Conservation (phyloP, 2,329 filamentous ascomycete species). For the Zymoseptoria ardabiliae region DNA sequence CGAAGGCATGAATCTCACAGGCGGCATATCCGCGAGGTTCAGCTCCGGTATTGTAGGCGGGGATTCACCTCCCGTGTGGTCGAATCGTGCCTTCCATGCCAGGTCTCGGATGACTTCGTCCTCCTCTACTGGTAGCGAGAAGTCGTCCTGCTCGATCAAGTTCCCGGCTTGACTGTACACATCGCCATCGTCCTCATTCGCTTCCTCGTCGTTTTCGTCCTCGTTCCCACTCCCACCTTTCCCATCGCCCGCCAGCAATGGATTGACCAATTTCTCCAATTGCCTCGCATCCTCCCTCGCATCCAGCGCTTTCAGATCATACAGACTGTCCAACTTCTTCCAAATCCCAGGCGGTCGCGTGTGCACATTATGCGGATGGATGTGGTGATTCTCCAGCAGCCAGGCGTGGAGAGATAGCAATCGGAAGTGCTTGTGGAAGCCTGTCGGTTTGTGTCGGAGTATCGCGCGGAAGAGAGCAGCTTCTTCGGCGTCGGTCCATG, state of each 20-base stretch:
- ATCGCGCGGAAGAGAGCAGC: slow-evolving; percentile 88
- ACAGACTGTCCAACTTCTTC: slow-evolving; percentile 75
- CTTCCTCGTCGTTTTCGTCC: slow-evolving; percentile 34
- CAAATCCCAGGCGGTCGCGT: slow-evolving; percentile 88
- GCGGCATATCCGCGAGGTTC: slow-evolving; percentile 25
- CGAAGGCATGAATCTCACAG: slow-evolving; percentile 28
- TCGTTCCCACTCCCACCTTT: slow-evolving; percentile 13
- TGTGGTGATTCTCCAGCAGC: slow-evolving; percentile 29
- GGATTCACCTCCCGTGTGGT: slow-evolving; percentile 18
- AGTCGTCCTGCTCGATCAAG: slow-evolving; percentile 35
- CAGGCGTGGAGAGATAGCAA: slow-evolving; percentile 64
- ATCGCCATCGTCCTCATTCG: slow-evolving; percentile 31
- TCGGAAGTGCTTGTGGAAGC: slow-evolving; percentile 89
- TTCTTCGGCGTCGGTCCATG: slow-evolving; percentile 94
- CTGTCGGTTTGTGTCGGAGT: slow-evolving; percentile 93
- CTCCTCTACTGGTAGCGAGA: slow-evolving; percentile 36
- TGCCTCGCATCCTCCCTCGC: slow-evolving; percentile 63
- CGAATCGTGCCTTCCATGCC: slow-evolving; percentile 36
- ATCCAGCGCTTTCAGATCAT: slow-evolving; percentile 79
- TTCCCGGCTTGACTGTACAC: slow-evolving; percentile 31
- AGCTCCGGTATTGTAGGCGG: slow-evolving; percentile 26
- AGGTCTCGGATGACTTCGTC: slow-evolving; percentile 32
- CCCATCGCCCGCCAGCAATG: slow-evolving; percentile 24
- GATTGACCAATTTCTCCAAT: slow-evolving; percentile 39
- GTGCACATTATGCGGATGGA: slow-evolving; percentile 45